Conservation (phyloP, 2,329 filamentous ascomycete genomes). For the Diaporthe citri region DNA sequence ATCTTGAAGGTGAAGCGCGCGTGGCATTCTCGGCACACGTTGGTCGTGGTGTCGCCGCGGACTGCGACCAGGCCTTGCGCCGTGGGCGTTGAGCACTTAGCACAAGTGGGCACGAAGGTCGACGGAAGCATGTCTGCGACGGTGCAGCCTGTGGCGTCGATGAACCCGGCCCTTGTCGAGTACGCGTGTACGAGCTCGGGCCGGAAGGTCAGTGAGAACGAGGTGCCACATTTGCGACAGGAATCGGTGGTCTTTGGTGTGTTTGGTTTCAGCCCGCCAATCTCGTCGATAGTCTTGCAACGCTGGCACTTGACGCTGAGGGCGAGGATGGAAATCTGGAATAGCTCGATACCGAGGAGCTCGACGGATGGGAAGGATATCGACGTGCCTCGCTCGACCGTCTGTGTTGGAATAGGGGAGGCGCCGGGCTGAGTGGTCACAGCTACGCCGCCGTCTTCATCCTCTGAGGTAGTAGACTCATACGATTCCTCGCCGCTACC, state of each 20-base stretch:
- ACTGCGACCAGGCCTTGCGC: conserved; percentile 78
- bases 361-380: conserved; percentile 84
- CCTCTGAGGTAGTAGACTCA: conserved; percentile 55
- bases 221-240: conserved; percentile 71
- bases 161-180: conserved; percentile 81
- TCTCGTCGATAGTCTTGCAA: conserved; percentile 80
- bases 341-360: conserved; percentile 80
- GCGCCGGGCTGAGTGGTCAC: conserved; percentile 46
- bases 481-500: conserved; percentile 61
- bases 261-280: conserved; percentile 73
- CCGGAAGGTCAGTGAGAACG: conserved; percentile 68
- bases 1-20: conserved; percentile 84
- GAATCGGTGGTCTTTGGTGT: conserved; percentile 59
- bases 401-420: conserved; percentile 49
- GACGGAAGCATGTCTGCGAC: conserved; percentile 83
- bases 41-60: conserved; percentile 78
- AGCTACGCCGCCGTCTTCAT: conserved; percentile 58
- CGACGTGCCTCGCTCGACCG: conserved; percentile 77
- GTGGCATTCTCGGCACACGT: conserved; percentile 85
- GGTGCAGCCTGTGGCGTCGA: conserved; percentile 81
- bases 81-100: conserved; percentile 78
- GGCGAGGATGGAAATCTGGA: conserved; percentile 76
- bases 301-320: conserved; percentile 83
- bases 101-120: conserved; percentile 83
- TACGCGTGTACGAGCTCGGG: conserved; percentile 79